phyloP scores from a whole-genome alignment of 192 early-diverging fungal species.

The Umbelopsis isabellina region DNA sequence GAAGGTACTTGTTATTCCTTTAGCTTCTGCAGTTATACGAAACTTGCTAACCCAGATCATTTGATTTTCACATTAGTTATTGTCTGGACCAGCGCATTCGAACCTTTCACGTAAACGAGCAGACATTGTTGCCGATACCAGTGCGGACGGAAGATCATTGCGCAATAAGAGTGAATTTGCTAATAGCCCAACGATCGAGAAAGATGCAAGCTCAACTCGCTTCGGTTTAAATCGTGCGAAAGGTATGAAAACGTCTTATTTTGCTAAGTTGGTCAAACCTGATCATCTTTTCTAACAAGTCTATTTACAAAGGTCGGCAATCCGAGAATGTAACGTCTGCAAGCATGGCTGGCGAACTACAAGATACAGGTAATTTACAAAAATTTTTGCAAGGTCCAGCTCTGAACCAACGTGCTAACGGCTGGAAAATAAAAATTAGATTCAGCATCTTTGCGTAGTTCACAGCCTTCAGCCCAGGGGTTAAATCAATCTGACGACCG shows the following conservation, averaged over 20 bases:
- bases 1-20: constrained; percentile 43
- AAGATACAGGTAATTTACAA: not conserved
- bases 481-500: not conserved
- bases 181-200: constrained; percentile 7
- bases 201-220: constrained; percentile 10
- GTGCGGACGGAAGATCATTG: constrained; percentile 29
- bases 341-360: not conserved
- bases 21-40: not conserved
- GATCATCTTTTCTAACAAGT: too few species aligned
- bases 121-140: constrained; percentile 17
- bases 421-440: not conserved
- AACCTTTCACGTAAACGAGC: constrained; percentile 31
- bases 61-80: constrained; percentile 14
- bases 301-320: not conserved
- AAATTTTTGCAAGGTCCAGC: not conserved
- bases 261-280: too few species aligned
- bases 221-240: constrained; percentile 19
- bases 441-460: too few species aligned
- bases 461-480: not conserved
- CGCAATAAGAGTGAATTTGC: constrained; percentile 17
- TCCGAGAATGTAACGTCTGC: not conserved
- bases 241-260: not conserved
- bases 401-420: not conserved
- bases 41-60: not conserved
- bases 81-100: constrained; percentile 36